Conservation (phyloP, 2,329 filamentous ascomycete species). For the Neurospora sp. region DNA sequence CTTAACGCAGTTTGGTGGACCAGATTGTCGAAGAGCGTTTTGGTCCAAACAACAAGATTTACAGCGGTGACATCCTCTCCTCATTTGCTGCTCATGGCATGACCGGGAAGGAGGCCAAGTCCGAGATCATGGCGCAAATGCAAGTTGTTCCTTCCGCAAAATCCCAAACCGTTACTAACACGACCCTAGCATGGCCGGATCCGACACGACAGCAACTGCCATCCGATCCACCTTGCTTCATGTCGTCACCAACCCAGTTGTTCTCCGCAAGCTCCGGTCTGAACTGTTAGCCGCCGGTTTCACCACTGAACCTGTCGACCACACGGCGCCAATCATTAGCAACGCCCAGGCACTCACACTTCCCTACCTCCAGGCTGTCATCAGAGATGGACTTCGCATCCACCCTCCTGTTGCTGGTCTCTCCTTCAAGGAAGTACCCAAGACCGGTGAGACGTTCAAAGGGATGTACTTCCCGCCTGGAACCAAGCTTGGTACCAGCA, state of each 20-base stretch:
- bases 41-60: conserved; percentile 27
- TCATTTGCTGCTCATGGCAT: conserved; percentile 37
- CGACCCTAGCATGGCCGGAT: conserved; percentile 5
- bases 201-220: conserved; percentile 18
- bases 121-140: conserved; percentile 20
- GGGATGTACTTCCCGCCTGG: conserved; percentile 19
- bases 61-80: conserved; percentile 37
- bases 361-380: conserved; percentile 9
- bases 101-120: conserved; percentile 30
- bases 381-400: conserved; percentile 15
- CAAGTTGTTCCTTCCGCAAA: neutral
- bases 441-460: conserved; percentile 17
- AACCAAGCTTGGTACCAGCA: conserved; percentile 11
- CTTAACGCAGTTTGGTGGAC: conserved; percentile 19
- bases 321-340: neutral
- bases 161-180: neutral
- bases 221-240: conserved; percentile 17
- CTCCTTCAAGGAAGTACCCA: conserved; percentile 16
- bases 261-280: conserved; percentile 11
- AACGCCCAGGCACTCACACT: neutral
- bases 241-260: conserved; percentile 13
- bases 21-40: conserved; percentile 34
- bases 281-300: conserved; percentile 4
- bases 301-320: neutral
- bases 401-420: conserved; percentile 9